phyloP scores from a whole-genome alignment of 2,329 filamentous ascomycete species.

The Tolypocladium sp. region DNA sequence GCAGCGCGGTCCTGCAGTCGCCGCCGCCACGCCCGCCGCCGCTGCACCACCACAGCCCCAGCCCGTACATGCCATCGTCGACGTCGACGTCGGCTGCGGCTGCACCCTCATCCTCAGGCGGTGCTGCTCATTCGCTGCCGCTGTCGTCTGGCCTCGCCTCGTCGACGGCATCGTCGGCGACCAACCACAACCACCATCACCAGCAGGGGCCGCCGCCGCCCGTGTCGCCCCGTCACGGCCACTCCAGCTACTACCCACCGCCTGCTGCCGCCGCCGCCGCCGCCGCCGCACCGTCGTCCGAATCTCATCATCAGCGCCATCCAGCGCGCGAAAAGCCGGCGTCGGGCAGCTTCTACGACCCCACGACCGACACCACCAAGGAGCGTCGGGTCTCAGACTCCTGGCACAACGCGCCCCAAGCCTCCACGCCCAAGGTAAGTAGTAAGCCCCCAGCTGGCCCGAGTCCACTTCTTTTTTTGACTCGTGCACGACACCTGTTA shows the following conservation, averaged over 20 bases:
- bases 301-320: slow-evolving; percentile 18
- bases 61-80: slow-evolving; percentile 27
- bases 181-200: slow-evolving; percentile 11
- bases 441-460: slow-evolving; percentile 5
- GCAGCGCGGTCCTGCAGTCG: slow-evolving; percentile 19
- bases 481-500: slow-evolving; percentile 6
- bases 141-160: slow-evolving; percentile 16
- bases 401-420: slow-evolving; percentile 35
- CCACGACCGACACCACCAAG: slow-evolving; percentile 39
- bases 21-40: slow-evolving; percentile 19
- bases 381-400: slow-evolving; percentile 38
- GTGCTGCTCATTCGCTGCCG: slow-evolving; percentile 19
- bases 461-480: slow-evolving; percentile 18
- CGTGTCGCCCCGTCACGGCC: slow-evolving; percentile 34
- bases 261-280: slow-evolving; percentile 8
- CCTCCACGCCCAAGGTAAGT: slow-evolving; percentile 39
- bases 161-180: slow-evolving; percentile 8
- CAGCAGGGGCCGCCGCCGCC: slow-evolving; percentile 18
- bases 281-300: not conserved
- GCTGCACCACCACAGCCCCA: slow-evolving; percentile 15
- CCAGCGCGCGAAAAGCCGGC: slow-evolving; percentile 28
- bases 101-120: slow-evolving; percentile 9
- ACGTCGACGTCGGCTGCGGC: slow-evolving; percentile 15
- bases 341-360: slow-evolving; percentile 43
- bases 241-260: slow-evolving; percentile 9